Evolutionary conservation across 805 yeast species (phyloP), one percentile per base, ranked within the genome.

Genomic region (Yueomyces sp.): DNA sequence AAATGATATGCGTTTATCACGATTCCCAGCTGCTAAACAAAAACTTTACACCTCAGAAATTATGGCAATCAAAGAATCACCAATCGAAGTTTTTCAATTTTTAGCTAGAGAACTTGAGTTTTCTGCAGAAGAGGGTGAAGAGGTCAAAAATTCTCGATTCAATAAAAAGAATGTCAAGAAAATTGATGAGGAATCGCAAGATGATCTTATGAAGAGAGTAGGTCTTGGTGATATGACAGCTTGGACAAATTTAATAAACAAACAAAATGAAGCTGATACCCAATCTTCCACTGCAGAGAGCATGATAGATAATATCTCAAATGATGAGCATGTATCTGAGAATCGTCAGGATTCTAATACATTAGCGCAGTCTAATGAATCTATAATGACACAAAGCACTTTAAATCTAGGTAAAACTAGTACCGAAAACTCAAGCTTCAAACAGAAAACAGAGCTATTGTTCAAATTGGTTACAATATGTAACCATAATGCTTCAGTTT

Each of bases 71-170:
- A 56, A 52, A 39, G 58, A 56, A 39, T 54, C 63, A 1, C 65
- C 65, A 3, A 55, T 57, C 19, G 57, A 57, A 39, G 55, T 49
- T 2, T 60, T 60, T 44, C 60, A 60, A 43, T 60, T 56, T 47
- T 45, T 60, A 37, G 62, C 63, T 3, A 48, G 58, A 41, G 63
- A 60, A 43, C 45, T 60, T 19, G 56, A 57, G 40, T 60, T 60
- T 45, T 60, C 62, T 1, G 44, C 45, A 42, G 51, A 49, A n/a
- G 46, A 44, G 11, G 57, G 53, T 28, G 48, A 48, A 31, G 41
- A 47, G 37, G 42, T 31, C 19, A 54, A 50, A 9, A 50, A 47
- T 12, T 45, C 37, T 12, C 43, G 42, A 6, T 8, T 39, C 27
- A n/a, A 28, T 3, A 28, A 36, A n/a, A 34, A 36, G 3, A 34